Base-by-base conservation (phyloP, 768 basidiomycete species). In the Kwoniella pini region DNA sequence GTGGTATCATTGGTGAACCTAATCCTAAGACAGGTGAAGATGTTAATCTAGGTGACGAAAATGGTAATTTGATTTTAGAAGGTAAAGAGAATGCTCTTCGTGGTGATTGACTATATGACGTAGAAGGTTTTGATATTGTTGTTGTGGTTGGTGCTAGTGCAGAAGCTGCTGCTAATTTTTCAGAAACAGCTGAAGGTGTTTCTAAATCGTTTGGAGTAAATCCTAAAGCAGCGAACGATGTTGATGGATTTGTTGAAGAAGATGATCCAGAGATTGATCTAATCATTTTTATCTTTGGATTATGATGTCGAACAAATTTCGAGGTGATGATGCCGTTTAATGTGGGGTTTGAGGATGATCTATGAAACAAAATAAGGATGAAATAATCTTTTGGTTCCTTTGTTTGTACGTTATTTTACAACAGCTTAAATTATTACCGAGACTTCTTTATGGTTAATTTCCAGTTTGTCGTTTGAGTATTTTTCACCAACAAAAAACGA, bases 1-100 rank as follows among this genome's bases (percentile, higher is more conserved):
- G 31, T 17, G 59, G 52, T 3, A 61, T 45, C 59, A 61, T 54
- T 3, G 43, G 59, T 48, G 59, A 26, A 22, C 26, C 26, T 19
- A 45, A 28, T 10, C 52, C 52, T 11, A 53, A 22, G 38, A 46
- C 17, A 4, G 55, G 17, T 38, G 54, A 55, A 12, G 30, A 36
- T 36, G 36, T 19, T n/a, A 43, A 28, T 21, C 33, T 4, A 54
- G 40, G 40, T 19, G 48, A 48, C 2, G 44, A 26, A 36, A 57
- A 46, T 7, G 43, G 45, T 15, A 46, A 17, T 45, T 57, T 46
- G 17, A 57, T 31, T 48, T 48, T 46, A 21, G 55, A 57, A 11
- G 55, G 55, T 26, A 46, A 27, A 12, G 44, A 46, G 45, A 57
- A 48, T 38, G 55, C 44, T 38, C 55, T 21, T 46, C 45, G n/a